Evolutionary conservation across 1,284 basidiomycete species (phyloP), one percentile per base, ranked within the genome.

Genomic region (Melampsora larici-populina): DNA sequence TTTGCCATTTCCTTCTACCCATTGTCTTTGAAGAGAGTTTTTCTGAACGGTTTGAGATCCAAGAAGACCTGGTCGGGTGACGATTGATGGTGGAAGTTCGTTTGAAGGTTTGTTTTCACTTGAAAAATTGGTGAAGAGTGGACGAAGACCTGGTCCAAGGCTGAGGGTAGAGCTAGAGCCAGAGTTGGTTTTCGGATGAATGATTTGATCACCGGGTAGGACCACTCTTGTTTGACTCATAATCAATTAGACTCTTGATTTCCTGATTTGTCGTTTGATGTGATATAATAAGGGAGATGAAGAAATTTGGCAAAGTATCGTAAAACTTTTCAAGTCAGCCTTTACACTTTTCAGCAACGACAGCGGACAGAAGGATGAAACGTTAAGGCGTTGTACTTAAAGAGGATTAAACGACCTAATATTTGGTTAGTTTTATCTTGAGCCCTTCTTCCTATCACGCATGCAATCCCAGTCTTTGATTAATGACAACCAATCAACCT

Each of bases 1-100:
- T 62, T 62, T 68, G 18, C 49, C 66, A 31, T 68, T 46, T 46
- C 74, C 74, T 76, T 76, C 64, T 9, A 76, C 66, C 74, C 74
- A 76, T 18, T 62, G 51, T 40, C 55, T 48, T 29, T 76, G 72
- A 49, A 29, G 21, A 18, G 62, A 46, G 26, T 33, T 24, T 40
- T 49, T 21, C 6, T 64, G 43, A 33, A 58, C 36, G 24, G 66
- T 69, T 55, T 76, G 74, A 24, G 62, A 63, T 15, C 74, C 74
- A 62, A 67, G 74, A 18, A 76, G 43, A 26, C 74, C 74, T 4
- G 66, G 36, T 29, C 66, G 65, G 17, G 66, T 69, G n/a, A 63
- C 74, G 51, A 69, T 26, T 26, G 67, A 55, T 26, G 17, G 62
- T 68, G 33, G 36, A 68, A 36, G n/a, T 75, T 48, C 21, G 64